Percentiles rank a stretch among this genome's conserved stretches.
These are phyloP conservation scores for Annulohypoxylon stygium DNA, from an alignment of 495 filamentous ascomycete genomes.

Conservation along the genomic window DNA sequence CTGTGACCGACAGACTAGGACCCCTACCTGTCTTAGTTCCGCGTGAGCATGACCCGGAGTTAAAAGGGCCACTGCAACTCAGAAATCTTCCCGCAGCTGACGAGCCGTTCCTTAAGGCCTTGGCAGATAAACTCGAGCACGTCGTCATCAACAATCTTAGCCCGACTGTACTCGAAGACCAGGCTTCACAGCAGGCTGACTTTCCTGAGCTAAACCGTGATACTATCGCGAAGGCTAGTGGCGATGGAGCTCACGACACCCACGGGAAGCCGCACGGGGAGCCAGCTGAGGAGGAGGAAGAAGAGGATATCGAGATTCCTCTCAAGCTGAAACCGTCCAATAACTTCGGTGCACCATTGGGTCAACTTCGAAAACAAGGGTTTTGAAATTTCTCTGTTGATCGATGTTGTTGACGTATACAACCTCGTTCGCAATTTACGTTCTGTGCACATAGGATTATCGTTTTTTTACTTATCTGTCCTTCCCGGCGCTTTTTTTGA, in stretches of 20 bases:
- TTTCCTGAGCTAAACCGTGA: slow-evolving; percentile 12
- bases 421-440: slow-evolving; percentile 9
- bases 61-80: slow-evolving; percentile 62
- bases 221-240: slow-evolving; percentile 6
- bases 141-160: slow-evolving; percentile 52
- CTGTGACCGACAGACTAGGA: slow-evolving; percentile 8
- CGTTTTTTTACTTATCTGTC: slow-evolving; percentile 22
- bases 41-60: slow-evolving; percentile 51
- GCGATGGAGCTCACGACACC: slow-evolving; percentile 34
- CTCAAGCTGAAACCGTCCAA: slow-evolving; percentile 70
- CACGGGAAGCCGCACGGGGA: slow-evolving; percentile 32
- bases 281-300: slow-evolving; percentile 55
- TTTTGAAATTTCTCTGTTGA: slow-evolving; percentile 1
- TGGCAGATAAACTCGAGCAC: slow-evolving; percentile 60
- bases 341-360: slow-evolving; percentile 68
- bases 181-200: not conserved
- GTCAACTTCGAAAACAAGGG: slow-evolving; percentile 35
- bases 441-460: slow-evolving; percentile 20
- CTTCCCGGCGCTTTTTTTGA: slow-evolving; percentile 7
- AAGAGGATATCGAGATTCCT: slow-evolving; percentile 66
- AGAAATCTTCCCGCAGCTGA: slow-evolving; percentile 61
- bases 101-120: slow-evolving; percentile 59
- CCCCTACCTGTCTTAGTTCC: slow-evolving; percentile 28
- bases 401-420: slow-evolving; percentile 11
- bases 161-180: slow-evolving; percentile 56